Percentiles rank a stretch among this genome's conserved stretches.
phyloP scores from a whole-genome alignment of 805 yeast genomes.

The Suhomyces prunicola region DNA sequence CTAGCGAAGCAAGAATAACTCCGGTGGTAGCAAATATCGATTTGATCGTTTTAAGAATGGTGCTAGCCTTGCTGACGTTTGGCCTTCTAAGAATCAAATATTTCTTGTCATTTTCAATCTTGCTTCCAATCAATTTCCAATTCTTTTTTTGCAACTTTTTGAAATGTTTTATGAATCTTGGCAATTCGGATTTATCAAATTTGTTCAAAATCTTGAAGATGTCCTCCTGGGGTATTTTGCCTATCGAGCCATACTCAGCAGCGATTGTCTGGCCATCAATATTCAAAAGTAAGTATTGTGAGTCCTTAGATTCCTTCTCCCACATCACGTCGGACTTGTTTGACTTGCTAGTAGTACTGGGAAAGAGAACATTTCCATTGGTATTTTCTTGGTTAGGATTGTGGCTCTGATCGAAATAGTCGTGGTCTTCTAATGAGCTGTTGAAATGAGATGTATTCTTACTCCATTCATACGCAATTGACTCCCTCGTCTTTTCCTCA shows the following conservation, averaged over 20 bases:
- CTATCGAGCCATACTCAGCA: slow-evolving; percentile 39
- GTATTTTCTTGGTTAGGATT: neutral
- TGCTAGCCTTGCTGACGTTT: neutral
- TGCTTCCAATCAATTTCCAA: slow-evolving; percentile 59
- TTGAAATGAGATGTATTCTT: slow-evolving; percentile 32
- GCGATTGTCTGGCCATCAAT: slow-evolving; percentile 33
- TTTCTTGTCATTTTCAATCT: slow-evolving; percentile 16
- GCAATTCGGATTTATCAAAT: slow-evolving; percentile 34
- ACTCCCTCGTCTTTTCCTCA: slow-evolving; percentile 45
- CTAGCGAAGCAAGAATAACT: slow-evolving; percentile 16
- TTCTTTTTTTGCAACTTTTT: slow-evolving; percentile 41
- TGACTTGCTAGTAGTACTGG: neutral
- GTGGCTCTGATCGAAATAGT: slow-evolving; percentile 40
- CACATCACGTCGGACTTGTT: neutral
- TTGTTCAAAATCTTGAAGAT: slow-evolving; percentile 38
- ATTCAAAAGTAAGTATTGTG: slow-evolving; percentile 28
- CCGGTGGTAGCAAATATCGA: slow-evolving; percentile 27
- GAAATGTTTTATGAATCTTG: slow-evolving; percentile 31
- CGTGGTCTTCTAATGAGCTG: slow-evolving; percentile 37
- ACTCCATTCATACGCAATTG: slow-evolving; percentile 54
- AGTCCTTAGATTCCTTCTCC: neutral
- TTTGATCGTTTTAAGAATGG: slow-evolving; percentile 13
- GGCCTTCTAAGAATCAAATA: slow-evolving; percentile 8
- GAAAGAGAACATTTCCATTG: neutral
- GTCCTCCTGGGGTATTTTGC: slow-evolving; percentile 38